Evolutionary conservation across 192 early-diverging fungal species (phyloP), one percentile per base, ranked within the genome.

Genomic region (Coemansia sp.): DNA sequence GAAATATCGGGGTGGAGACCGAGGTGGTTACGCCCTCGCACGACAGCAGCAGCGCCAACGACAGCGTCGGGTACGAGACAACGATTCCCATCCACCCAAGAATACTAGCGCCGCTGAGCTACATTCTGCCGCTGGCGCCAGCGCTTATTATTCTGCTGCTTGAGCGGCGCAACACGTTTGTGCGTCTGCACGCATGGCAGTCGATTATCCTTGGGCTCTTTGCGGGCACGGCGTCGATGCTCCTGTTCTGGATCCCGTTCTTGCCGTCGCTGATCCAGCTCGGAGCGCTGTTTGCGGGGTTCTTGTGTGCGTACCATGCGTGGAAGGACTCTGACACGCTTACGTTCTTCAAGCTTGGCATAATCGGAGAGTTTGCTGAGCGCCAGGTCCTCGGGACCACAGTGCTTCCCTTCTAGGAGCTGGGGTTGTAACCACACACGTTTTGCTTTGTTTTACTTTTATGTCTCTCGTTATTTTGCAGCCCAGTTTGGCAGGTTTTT

Each of bases 131-230:
- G 25, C 42, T 75, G 34, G 51, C 67, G 1, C 31, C 66, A 14
- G 79, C 70, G 22, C 69, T 81, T 6, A 52, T 81, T 5, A 58
- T 81, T 25, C 58, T 81, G 11, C 50, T 81, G 22, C 58, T 81
- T 29, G 79, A 76, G 67, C 66, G 64, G 14, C 79, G 79, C 61
- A 76, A 81, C 57, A 75, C 73, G 28, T 81, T 72, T 30, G 79
- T 73, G 31, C 69, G 79, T 22, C 61, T 81, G 42, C 79, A 81
- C 32, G 79, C 79, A 3, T 81, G 74, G 73, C 79, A 81, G 79
- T 67, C 79, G 6, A 55, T 76, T 12, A 64, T 75, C 33, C 54
- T 81, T 52, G 66, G 63, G 17, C 60, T 81, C 38, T 52, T 48
- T 22, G 67, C 65, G 3, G 62, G 50, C 31, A 49, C 72, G 6